These are phyloP conservation scores for Calocybe indica DNA, from an alignment of 768 basidiomycete genomes.

Conservation along the genomic window DNA sequence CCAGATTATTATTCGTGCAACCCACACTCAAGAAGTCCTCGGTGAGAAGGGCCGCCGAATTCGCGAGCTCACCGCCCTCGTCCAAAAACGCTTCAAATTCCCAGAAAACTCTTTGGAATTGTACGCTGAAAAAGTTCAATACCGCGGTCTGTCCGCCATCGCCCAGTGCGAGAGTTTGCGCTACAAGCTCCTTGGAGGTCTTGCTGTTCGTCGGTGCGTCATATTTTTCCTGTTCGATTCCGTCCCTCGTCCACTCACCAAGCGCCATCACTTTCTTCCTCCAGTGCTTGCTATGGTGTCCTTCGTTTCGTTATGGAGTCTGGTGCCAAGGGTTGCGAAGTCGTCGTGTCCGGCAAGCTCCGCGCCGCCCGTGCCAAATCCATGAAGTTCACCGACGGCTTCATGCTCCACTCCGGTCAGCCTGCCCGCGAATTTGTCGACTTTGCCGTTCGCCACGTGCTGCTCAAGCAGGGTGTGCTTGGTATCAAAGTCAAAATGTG, in stretches of 20 bases:
- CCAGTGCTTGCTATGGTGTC: constrained; percentile 97
- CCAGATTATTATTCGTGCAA: constrained; percentile 98
- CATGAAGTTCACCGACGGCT: constrained; percentile 99
- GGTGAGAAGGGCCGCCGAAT: constrained; percentile 99
- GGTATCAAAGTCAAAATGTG: constrained; percentile 99
- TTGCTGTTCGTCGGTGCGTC: constrained; percentile 93
- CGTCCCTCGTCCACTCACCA: too few relatives aligned
- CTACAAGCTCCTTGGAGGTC: constrained; percentile 99
- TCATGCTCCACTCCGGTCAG: constrained; percentile 99
- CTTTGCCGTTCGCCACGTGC: constrained; percentile 95
- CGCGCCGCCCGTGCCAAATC: constrained; percentile 99
- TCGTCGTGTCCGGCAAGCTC: constrained; percentile 98
- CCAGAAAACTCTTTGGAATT: constrained; percentile 98
- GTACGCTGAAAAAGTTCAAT: constrained; percentile 98
- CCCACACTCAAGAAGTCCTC: constrained; percentile 97
- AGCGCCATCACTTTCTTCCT: neutral
- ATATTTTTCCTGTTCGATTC: neutral
- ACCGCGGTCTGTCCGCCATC: constrained; percentile 96
- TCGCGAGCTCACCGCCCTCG: constrained; percentile 95
- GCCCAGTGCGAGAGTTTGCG: constrained; percentile 98
- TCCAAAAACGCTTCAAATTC: constrained; percentile 99
- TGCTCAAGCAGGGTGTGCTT: constrained; percentile 96
- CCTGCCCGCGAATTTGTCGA: constrained; percentile 96
- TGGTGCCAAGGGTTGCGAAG: constrained; percentile 98
- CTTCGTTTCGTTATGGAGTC: constrained; percentile 99